Evolutionary conservation across 352 stramenopile genomes (phyloP).

Genomic region (Phytophthora foliorum): DNA sequence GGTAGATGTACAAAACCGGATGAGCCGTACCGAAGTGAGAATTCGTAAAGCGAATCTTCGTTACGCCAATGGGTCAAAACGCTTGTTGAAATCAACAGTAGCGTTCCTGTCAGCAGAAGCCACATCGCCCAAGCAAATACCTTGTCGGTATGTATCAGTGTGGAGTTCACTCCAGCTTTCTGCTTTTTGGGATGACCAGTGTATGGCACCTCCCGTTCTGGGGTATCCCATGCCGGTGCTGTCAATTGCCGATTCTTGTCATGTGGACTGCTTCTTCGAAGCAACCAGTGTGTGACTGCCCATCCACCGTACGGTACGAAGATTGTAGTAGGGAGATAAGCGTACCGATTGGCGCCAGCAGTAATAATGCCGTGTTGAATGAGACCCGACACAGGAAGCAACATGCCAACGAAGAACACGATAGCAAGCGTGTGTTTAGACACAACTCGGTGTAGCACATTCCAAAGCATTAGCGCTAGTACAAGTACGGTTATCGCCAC

Average conservation of each 20-base stretch:
- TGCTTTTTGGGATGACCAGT: background rate
- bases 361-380: constrained; percentile 72
- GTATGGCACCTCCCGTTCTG: background rate
- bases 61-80: constrained; percentile 37
- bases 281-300: constrained; percentile 21
- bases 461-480: constrained; percentile 1
- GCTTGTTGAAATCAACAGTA: constrained; percentile 25
- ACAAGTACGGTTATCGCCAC: constrained; percentile 16
- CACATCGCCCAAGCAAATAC: constrained; percentile 3
- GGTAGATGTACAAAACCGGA: background rate
- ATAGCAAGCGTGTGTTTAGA: constrained; percentile 35
- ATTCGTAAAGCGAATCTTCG: constrained; percentile 41
- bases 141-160: background rate
- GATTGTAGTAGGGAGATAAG: constrained; percentile 57
- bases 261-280: constrained; percentile 1
- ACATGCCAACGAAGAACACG: constrained; percentile 47
- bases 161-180: background rate
- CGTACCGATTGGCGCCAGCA: constrained; percentile 58
- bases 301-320: constrained; percentile 46
- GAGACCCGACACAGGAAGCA: constrained; percentile 61
- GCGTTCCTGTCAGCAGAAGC: constrained; percentile 7
- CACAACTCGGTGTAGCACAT: background rate
- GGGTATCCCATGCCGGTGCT: constrained; percentile 1
- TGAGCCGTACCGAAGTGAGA: constrained; percentile 35
- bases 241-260: background rate